Evolutionary conservation across 768 basidiomycete genomes (phyloP), one percentile per base, ranked within the genome.

Genomic region (Podaxis sp.): DNA sequence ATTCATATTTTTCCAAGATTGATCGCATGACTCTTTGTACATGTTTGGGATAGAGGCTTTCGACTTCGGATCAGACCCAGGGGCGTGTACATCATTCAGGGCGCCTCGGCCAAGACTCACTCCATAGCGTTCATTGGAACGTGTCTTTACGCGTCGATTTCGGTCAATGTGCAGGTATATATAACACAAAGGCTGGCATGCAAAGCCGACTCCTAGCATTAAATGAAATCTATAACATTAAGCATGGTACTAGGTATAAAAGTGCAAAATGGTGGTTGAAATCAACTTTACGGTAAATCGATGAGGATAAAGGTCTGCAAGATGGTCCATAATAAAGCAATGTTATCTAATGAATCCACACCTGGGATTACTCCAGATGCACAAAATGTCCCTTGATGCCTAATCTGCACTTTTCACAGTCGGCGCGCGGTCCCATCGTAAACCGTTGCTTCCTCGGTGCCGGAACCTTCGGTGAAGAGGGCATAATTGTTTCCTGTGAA

Each of bases 351-450:
- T 8, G 56, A 36, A 19, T 24, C 53, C 12, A 17, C 37, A 27
- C 24, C 40, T 37, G n/a, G 19, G 55, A 22, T 63, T 66, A 87
- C 66, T 84, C 82, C 64, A 87, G 78, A 74, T 91, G 90, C 73
- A 86, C 83, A 74, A 82, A 90, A 68, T 91, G 90, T 2, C 90
- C 90, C 69, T 86, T 87, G 1, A 89, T 81, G 4, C 85, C 81
- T 67, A 82, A 72, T 49, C 80, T 77, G 71, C 89, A 90, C 63
- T 88, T 89, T 54, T 85, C 74, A 67, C 88, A 90, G 68, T 87
- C 89, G 2, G 82, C 76, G 11, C 88, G 82, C 3, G 88, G 89
- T 29, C 88, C 88, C 88, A 90, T 90, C 60, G 83, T 85, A 63
- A 89, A 80, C 3, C 84, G 78, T 64, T 80, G 83, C 80, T 62